Evolutionary conservation across 1,139 yeast species (phyloP).

Genomic region (Blastobotrys buckinghamii): DNA sequence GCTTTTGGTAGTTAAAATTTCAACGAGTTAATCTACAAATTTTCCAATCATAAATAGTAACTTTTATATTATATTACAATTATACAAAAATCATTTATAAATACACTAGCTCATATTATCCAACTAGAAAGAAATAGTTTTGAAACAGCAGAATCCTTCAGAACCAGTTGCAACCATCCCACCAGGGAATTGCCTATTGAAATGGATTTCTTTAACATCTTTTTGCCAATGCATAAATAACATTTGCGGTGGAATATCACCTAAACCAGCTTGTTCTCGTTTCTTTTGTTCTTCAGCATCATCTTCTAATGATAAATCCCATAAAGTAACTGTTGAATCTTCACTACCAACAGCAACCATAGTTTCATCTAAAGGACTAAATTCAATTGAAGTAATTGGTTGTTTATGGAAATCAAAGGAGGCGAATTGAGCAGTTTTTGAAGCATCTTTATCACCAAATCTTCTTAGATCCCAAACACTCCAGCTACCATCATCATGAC

Average conservation of each 20-base stretch:
- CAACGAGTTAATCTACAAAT: background rate
- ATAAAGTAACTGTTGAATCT: slow-evolving; percentile 91
- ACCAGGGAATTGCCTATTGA: slow-evolving; percentile 98
- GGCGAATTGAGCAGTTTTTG: slow-evolving; percentile 70
- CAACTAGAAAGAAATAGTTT: slow-evolving; percentile 57
- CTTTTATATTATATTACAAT: background rate
- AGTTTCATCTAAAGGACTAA: slow-evolving; percentile 93
- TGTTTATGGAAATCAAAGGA: slow-evolving; percentile 87
- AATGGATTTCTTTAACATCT: slow-evolving; percentile 94
- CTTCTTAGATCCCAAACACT: slow-evolving; percentile 96
- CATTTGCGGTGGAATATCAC: slow-evolving; percentile 92
- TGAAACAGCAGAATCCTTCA: slow-evolving; percentile 93
- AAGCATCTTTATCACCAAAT: slow-evolving; percentile 56
- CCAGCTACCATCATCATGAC: slow-evolving; percentile 97
- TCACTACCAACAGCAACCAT: slow-evolving; percentile 94
- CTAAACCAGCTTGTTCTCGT: slow-evolving; percentile 43
- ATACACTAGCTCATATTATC: too few species aligned
- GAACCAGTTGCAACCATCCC: slow-evolving; percentile 91
- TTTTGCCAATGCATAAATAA: slow-evolving; percentile 97
- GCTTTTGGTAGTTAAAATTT: too few species aligned
- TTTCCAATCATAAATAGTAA: background rate
- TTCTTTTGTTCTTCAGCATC: slow-evolving; percentile 28
- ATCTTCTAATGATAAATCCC: slow-evolving; percentile 43
- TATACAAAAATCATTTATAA: too few species aligned
- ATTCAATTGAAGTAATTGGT: slow-evolving; percentile 86